These are phyloP conservation scores for Annulohypoxylon moriforme DNA, from an alignment of 495 filamentous ascomycete genomes.

Conservation along the genomic window DNA sequence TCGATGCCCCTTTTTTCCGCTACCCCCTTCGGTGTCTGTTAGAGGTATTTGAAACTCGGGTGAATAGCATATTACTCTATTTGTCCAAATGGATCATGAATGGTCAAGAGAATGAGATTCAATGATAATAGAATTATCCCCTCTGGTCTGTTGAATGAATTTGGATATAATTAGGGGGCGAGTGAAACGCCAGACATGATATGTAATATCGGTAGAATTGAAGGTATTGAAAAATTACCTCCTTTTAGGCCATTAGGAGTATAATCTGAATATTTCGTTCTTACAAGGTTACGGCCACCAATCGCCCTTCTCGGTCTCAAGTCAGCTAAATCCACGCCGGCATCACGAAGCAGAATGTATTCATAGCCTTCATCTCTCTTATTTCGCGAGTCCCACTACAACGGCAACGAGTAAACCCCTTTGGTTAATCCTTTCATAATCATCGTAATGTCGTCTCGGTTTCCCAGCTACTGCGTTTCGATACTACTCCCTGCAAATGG, in stretches of 20 bases:
- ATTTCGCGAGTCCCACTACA: background rate
- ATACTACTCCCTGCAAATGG: conserved; percentile 44
- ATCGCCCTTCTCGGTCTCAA: conserved; percentile 1
- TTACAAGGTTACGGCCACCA: conserved; percentile 1
- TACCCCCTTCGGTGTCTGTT: too few species aligned
- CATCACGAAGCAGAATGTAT: conserved; percentile 6
- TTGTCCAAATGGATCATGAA: background rate
- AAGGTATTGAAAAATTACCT: background rate
- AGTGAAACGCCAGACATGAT: background rate
- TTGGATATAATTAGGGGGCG: background rate
- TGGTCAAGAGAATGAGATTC: background rate
- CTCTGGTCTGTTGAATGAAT: background rate
- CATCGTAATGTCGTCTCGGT: conserved; percentile 39
- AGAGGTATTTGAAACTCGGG: too few species aligned
- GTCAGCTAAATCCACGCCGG: conserved; percentile 19
- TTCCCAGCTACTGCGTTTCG: conserved; percentile 39
- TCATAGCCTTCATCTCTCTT: conserved; percentile 1
- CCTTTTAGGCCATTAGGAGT: background rate
- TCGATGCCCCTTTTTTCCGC: too few species aligned
- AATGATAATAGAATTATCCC: too few species aligned
- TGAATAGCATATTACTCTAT: too few species aligned
- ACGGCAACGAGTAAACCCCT: background rate
- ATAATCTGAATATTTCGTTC: conserved; percentile 1
- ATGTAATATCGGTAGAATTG: conserved; percentile 11
- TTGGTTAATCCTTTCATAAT: conserved; percentile 11